Evolutionary conservation across 345 rosid genomes (phyloP).

Genomic region (Aurinia saxatilis): DNA sequence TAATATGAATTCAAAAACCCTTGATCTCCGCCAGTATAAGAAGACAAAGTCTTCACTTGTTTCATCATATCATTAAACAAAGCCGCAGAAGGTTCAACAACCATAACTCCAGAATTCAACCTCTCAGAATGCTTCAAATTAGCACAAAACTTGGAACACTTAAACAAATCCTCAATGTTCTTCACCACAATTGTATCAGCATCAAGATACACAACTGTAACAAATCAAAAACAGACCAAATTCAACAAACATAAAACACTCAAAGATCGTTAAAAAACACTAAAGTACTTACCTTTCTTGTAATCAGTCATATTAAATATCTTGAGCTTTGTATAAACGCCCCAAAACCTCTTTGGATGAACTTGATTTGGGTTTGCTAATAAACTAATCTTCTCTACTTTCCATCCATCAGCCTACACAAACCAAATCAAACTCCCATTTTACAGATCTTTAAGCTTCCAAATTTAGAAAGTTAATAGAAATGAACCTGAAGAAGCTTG

Average conservation of each 20-base stretch:
- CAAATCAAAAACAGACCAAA: slow-evolving; percentile 8
- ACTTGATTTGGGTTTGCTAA: slow-evolving; percentile 84
- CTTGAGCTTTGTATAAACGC: slow-evolving; percentile 92
- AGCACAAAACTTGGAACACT: slow-evolving; percentile 81
- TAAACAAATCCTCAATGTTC: slow-evolving; percentile 80
- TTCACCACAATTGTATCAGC: slow-evolving; percentile 95
- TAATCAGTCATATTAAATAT: slow-evolving; percentile 87
- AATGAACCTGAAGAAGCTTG: slow-evolving; percentile 50
- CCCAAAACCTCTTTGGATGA: slow-evolving; percentile 90
- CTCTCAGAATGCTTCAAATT: slow-evolving; percentile 95
- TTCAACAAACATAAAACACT: not conserved
- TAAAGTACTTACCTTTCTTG: slow-evolving; percentile 52
- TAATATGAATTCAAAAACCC: slow-evolving; percentile 86
- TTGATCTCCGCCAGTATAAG: slow-evolving; percentile 96
- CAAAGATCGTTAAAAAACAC: not conserved
- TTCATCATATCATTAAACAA: slow-evolving; percentile 79
- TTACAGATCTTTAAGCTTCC: slow-evolving; percentile 1
- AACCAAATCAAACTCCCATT: not conserved
- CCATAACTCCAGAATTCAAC: slow-evolving; percentile 96
- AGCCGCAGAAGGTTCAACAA: slow-evolving; percentile 79
- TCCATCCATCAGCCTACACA: slow-evolving; percentile 95
- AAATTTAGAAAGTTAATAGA: not conserved
- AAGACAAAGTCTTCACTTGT: slow-evolving; percentile 70
- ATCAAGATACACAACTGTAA: slow-evolving; percentile 85
- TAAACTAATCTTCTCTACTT: slow-evolving; percentile 79